A percentile compares a stretch with the other conserved stretches of the same genome.
Conservation (phyloP, 2,329 filamentous ascomycete genomes). For the Talaromyces sp. region DNA sequence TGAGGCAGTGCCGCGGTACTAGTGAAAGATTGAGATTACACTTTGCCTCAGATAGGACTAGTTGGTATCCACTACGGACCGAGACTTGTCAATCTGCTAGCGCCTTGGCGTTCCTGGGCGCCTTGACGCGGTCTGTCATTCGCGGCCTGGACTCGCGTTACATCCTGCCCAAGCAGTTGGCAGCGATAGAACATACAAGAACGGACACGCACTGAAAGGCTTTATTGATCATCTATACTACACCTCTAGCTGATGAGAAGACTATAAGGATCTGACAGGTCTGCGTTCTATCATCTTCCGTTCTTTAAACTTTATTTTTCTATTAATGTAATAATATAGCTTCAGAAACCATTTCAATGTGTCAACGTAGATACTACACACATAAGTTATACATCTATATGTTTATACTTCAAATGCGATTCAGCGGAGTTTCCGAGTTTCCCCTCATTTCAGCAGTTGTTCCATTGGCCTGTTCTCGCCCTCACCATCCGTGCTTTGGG, state of each 20-base stretch:
- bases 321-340: background rate
- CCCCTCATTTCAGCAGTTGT: background rate
- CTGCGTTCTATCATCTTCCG: background rate
- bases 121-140: conserved; percentile 6
- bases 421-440: no score
- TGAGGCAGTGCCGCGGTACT: background rate
- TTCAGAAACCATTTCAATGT: background rate
- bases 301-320: background rate
- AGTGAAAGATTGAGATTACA: background rate
- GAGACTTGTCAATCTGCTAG: conserved; percentile 9
- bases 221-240: background rate
- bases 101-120: conserved; percentile 1
- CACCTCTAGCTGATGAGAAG: background rate
- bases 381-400: background rate
- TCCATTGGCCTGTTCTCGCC: background rate
- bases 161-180: background rate
- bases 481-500: conserved; percentile 6
- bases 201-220: background rate
- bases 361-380: background rate
- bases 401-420: background rate
- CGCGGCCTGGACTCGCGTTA: conserved; percentile 3
- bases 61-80: conserved; percentile 3
- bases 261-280: background rate
- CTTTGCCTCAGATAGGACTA: background rate
- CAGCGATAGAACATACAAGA: background rate